Evolutionary conservation across 2,329 filamentous ascomycete genomes (phyloP).

Genomic region (Botrytis cinerea): DNA sequence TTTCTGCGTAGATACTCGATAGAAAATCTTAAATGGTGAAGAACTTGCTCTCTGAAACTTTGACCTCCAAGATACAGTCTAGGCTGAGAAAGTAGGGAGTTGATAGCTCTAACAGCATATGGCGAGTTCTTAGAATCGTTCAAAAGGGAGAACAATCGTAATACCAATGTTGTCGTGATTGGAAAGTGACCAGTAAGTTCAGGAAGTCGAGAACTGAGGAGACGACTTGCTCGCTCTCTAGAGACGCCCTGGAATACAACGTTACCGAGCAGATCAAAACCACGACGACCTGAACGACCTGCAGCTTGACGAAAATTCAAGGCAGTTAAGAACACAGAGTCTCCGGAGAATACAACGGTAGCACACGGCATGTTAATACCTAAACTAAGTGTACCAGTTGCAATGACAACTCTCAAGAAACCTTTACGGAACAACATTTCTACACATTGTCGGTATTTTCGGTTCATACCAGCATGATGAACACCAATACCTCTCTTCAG

Average conservation of each 20-base stretch:
- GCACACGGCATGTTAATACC: constrained; percentile 86
- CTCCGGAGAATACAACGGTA: constrained; percentile 75
- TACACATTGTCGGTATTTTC: constrained; percentile 71
- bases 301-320: constrained; percentile 77
- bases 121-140: constrained; percentile 64
- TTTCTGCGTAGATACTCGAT: constrained; percentile 77
- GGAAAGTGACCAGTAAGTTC: constrained; percentile 78
- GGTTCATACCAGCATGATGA: constrained; percentile 79
- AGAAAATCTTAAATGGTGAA: constrained; percentile 77
- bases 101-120: constrained; percentile 63
- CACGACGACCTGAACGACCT: constrained; percentile 76
- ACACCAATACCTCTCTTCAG: constrained; percentile 71
- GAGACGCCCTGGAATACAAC: constrained; percentile 74
- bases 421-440: constrained; percentile 75
- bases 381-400: constrained; percentile 73
- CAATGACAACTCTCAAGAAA: constrained; percentile 69
- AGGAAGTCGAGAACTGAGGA: constrained; percentile 72
- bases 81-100: constrained; percentile 68
- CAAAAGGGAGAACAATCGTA: constrained; percentile 68
- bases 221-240: constrained; percentile 60
- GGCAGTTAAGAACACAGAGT: constrained; percentile 71
- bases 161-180: constrained; percentile 70
- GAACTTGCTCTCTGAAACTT: constrained; percentile 66
- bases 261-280: constrained; percentile 79
- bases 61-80: constrained; percentile 70